Conservation (phyloP, 2,329 filamentous ascomycete genomes). For the Intubia oerlemansii region DNA sequence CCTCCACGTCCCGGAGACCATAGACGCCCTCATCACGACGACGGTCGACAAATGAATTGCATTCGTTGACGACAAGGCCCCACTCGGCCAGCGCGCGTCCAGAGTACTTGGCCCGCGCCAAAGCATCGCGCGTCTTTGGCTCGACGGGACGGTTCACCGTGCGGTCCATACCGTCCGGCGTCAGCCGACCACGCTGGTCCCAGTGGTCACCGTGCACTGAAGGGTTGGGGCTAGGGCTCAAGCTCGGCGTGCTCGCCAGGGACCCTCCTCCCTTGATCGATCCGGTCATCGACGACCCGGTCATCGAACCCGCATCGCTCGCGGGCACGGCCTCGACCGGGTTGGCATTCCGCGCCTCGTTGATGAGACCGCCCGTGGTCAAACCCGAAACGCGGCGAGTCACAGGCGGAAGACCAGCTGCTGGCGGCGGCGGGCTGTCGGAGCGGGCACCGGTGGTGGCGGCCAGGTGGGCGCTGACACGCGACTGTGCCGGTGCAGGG, state of each 20-base stretch:
- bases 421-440: slow-evolving; percentile 17
- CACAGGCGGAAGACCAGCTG: slow-evolving; percentile 19
- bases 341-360: slow-evolving; percentile 27
- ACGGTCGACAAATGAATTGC: slow-evolving; percentile 62
- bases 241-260: background rate
- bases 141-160: slow-evolving; percentile 22
- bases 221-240: background rate
- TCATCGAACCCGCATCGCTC: too few relatives aligned
- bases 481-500: slow-evolving; percentile 46
- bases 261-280: too few relatives aligned
- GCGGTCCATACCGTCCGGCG: background rate
- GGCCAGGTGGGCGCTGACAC: slow-evolving; percentile 22
- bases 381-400: slow-evolving; percentile 27
- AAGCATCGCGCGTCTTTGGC: slow-evolving; percentile 21
- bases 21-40: slow-evolving; percentile 53
- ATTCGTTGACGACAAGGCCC: slow-evolving; percentile 53
- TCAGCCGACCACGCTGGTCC: too few relatives aligned
- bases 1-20: slow-evolving; percentile 45
- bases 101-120: slow-evolving; percentile 33
- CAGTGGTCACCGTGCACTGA: too few relatives aligned
- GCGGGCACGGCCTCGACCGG: too few relatives aligned
- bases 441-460: slow-evolving; percentile 11
- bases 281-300: too few relatives aligned
- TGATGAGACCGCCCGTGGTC: slow-evolving; percentile 22
- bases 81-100: slow-evolving; percentile 63